Base-by-base conservation (phyloP, 2,329 filamentous ascomycete species). In the Shiraia sp. region DNA sequence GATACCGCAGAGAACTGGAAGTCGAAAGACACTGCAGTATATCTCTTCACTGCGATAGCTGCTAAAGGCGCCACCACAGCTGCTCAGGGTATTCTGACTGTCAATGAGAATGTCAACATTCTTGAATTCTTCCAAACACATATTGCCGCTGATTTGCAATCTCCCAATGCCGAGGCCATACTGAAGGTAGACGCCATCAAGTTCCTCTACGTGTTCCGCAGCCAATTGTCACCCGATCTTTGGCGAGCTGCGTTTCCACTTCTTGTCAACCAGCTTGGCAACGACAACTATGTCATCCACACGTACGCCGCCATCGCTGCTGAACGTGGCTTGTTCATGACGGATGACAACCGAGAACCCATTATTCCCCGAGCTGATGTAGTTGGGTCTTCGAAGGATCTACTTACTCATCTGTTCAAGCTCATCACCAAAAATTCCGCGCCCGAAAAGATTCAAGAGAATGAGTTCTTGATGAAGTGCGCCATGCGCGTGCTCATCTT, bases 131-230 rank as follows among this genome's bases (percentile, higher is more conserved):
- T 99, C 76, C 87, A 95, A 66, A 88, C 87, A 49, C 82, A 97
- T 67, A 87, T 99, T 59, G 92, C 92, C 9, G 79, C 83, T n/a
- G 93, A 99, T 68, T 77, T 99, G 28, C 77, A 95, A 47, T 78
- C 80, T n/a, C 77, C 82, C 24, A 76, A 79, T 22, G 81, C 87
- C 1, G 82, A 95, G 57, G 87, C 90, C 7, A 91, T 99, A 46
- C 79, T 96, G 57, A 95, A 96, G 75, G 92, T 99, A 12, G 93
- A 97, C 69, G 92, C 92, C 13, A 96, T 99, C 78, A 99, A 97
- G 70, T 99, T 91, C 67, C 80, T 99, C 27, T 96, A 99, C 76
- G 89, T 87, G 31, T 99, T 99, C 82, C 87, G 93, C 60, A 96
- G 90, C 66, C 90, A 96, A 64, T 79, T 99, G 47, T 92, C 90